phyloP scores from a whole-genome alignment of 371 early-diverging fungal species.

The Rhizopus microsporus region DNA sequence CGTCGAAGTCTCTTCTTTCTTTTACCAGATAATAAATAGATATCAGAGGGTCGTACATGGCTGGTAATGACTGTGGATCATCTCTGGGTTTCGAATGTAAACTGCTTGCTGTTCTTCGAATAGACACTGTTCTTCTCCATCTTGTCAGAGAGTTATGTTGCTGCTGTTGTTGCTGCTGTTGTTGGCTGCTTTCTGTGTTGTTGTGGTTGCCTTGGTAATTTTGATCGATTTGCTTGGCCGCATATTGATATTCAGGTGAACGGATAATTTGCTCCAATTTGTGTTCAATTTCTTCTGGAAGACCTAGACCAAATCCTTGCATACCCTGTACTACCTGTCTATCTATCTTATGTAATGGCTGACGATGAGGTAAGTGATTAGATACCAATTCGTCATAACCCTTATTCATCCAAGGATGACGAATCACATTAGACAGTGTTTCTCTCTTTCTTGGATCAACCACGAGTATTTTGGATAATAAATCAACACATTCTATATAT shows the following conservation, averaged over 20 bases:
- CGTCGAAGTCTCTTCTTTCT: conserved; percentile 59
- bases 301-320: conserved; percentile 50
- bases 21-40: conserved; percentile 87
- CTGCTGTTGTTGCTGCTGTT: conserved; percentile 6
- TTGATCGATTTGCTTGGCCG: conserved; percentile 30
- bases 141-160: conserved; percentile 1
- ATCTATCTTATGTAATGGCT: conserved; percentile 32
- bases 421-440: conserved; percentile 57
- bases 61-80: conserved; percentile 42
- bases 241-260: conserved; percentile 36
- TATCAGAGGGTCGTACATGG: conserved; percentile 67
- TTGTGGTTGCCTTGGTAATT: conserved; percentile 11
- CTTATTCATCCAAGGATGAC: conserved; percentile 75
- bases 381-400: conserved; percentile 53
- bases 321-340: conserved; percentile 38
- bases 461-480: conserved; percentile 69
- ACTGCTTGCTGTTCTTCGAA: background rate
- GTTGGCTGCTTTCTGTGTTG: conserved; percentile 6
- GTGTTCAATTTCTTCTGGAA: conserved; percentile 29
- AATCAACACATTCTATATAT: conserved; percentile 59
- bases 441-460: conserved; percentile 62
- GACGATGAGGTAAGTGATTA: conserved; percentile 42
- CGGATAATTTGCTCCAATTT: conserved; percentile 34
- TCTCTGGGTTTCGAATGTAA: conserved; percentile 10
- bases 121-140: conserved; percentile 10